Conservation (phyloP, 2,329 filamentous ascomycete species). For the Fusarium cyanostomum region DNA sequence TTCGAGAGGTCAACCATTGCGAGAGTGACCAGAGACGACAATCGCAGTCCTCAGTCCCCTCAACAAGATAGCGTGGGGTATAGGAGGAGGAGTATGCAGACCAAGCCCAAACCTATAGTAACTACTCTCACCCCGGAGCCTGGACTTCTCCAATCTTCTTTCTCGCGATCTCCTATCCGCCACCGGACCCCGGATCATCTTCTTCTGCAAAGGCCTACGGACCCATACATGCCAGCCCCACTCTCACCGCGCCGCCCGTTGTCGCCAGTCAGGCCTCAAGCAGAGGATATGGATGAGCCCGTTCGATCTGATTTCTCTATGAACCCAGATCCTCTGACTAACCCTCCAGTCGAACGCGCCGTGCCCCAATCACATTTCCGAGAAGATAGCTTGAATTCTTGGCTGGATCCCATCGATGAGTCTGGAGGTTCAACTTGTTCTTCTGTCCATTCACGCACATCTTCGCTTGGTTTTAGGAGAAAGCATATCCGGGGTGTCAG, state of each 20-base stretch:
- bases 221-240: conserved; percentile 75
- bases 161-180: conserved; percentile 58
- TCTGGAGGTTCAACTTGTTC: conserved; percentile 82
- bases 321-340: conserved; percentile 14
- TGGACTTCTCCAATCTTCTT: conserved; percentile 61
- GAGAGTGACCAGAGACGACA: conserved; percentile 51
- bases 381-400: conserved; percentile 80
- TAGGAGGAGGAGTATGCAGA: conserved; percentile 35
- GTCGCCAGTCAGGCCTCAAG: conserved; percentile 51
- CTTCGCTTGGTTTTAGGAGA: conserved; percentile 72
- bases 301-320: conserved; percentile 51
- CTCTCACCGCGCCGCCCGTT: conserved; percentile 70
- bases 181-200: conserved; percentile 45
- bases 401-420: conserved; percentile 94
- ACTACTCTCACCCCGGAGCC: conserved; percentile 40
- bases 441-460: conserved; percentile 83
- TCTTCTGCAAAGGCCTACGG: conserved; percentile 60
- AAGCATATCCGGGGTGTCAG: conserved; percentile 76
- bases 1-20: conserved; percentile 64
- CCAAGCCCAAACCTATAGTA: conserved; percentile 39
- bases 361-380: conserved; percentile 56
- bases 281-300: conserved; percentile 39
- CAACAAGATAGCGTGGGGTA: conserved; percentile 33
- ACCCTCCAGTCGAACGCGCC: conserved; percentile 7
- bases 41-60: conserved; percentile 29